Percentiles rank a stretch among this genome's conserved stretches.
These are phyloP conservation scores for Fragilariopsis cylindrus DNA, from an alignment of 108 stramenopile genomes.

Conservation along the genomic window DNA sequence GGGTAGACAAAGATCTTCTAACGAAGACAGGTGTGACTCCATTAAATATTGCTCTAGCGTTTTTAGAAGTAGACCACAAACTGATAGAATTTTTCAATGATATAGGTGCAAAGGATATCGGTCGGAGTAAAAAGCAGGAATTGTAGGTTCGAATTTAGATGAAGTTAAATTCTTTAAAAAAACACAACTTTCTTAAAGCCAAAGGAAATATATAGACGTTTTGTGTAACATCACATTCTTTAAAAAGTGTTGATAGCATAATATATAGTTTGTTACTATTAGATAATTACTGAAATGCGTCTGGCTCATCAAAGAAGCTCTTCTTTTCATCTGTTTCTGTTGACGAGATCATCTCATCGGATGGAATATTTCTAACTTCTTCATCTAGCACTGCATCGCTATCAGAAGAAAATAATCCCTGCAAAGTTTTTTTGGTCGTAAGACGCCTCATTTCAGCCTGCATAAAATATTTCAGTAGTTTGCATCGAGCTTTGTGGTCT, in stretches of 20 bases:
- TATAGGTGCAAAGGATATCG: conserved; percentile 13
- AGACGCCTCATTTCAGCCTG: conserved; percentile 74
- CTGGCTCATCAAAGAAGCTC: conserved; percentile 52
- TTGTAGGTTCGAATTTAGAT: no score
- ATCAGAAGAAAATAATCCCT: conserved; percentile 52
- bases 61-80: conserved; percentile 14
- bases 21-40: conserved; percentile 21
- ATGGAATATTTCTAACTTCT: conserved; percentile 11
- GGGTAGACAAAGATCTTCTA: conserved; percentile 29
- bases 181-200: no score
- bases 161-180: no score
- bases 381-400: neutral
- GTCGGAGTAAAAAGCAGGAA: no score
- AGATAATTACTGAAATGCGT: conserved; percentile 53
- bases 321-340: conserved; percentile 4
- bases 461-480: conserved; percentile 66
- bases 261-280: neutral
- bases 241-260: neutral
- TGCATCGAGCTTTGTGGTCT: conserved; percentile 61
- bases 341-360: conserved; percentile 30
- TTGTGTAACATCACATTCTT: no score
- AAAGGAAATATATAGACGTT: no score
- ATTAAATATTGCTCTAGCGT: conserved; percentile 26
- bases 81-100: neutral
- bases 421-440: conserved; percentile 65